Evolutionary conservation across 202 grass and related monocot species (phyloP).

Genomic region (Tripidium arundinaceum): DNA sequence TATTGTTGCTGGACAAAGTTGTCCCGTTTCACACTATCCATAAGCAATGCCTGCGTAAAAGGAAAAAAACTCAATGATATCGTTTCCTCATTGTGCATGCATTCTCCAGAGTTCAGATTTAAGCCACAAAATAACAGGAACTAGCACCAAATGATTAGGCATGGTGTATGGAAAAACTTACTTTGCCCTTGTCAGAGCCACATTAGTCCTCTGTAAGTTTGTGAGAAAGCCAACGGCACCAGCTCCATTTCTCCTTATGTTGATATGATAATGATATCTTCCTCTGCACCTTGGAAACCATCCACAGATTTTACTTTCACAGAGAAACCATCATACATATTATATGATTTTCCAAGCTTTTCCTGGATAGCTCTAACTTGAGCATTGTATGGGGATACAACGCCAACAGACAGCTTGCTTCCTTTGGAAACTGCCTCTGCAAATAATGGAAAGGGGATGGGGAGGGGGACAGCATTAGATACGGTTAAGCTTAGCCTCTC

Average conservation of each 20-base stretch:
- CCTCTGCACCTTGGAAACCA: background rate
- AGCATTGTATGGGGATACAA: conserved; percentile 44
- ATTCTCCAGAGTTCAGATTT: background rate
- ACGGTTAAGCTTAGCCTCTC: background rate
- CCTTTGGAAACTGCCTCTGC: conserved; percentile 15
- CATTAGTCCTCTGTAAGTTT: conserved; percentile 1
- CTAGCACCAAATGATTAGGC: background rate
- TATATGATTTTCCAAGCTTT: conserved; percentile 16
- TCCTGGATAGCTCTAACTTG: conserved; percentile 45
- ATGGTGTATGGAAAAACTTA: too few species aligned
- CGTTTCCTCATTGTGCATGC: background rate
- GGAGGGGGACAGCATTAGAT: too few species aligned
- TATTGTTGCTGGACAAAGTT: conserved; percentile 17
- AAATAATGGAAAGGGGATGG: background rate
- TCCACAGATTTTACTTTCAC: conserved; percentile 27
- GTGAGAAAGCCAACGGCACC: background rate
- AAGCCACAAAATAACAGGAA: too few species aligned
- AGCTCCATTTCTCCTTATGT: background rate
- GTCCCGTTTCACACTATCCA: conserved; percentile 31
- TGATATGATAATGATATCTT: conserved; percentile 2
- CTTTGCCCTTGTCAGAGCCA: conserved; percentile 30
- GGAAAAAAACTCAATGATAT: background rate
- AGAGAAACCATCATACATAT: conserved; percentile 1
- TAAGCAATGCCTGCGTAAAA: conserved; percentile 25
- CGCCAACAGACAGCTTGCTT: conserved; percentile 32